Percentiles rank a stretch among this genome's conserved stretches.
Conservation (phyloP, 225 moss, liverwort and hornwort genomes). For the Pseudoscleropodium purum region DNA sequence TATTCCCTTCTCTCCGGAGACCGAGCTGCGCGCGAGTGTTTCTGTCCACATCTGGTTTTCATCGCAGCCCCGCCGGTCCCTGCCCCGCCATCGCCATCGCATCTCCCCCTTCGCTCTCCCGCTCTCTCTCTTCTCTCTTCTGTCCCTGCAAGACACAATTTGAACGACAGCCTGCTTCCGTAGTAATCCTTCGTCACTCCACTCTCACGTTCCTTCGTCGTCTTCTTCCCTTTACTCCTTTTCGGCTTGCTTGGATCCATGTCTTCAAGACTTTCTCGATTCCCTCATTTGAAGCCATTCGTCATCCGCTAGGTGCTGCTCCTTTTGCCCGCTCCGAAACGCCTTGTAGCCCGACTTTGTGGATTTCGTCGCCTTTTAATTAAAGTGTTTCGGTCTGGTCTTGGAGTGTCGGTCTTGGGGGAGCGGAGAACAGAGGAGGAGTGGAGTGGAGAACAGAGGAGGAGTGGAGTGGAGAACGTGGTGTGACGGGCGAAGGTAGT, state of each 20-base stretch:
- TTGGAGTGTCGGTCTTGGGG: neutral
- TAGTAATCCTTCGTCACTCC: neutral
- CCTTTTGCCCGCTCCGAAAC: neutral
- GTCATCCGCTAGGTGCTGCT: neutral
- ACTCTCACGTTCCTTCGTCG: neutral
- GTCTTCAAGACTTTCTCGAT: neutral
- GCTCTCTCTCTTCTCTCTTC: neutral
- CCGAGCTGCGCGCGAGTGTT: neutral
- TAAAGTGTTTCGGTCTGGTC: neutral
- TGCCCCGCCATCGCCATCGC: neutral
- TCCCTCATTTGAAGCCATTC: neutral
- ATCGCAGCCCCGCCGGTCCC: neutral
- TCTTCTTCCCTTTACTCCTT: neutral
- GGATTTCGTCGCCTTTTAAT: neutral
- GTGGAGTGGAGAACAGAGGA: neutral
- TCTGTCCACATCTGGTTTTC: conserved; percentile 1
- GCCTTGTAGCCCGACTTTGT: neutral
- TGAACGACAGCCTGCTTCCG: neutral
- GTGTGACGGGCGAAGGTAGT: neutral
- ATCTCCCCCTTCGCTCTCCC: neutral
- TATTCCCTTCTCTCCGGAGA: neutral
- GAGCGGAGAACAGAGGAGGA: neutral
- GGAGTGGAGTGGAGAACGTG: neutral
- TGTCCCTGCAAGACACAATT: neutral
- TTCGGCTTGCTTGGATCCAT: neutral